Percentiles rank a stretch among this genome's conserved stretches.
phyloP scores from a whole-genome alignment of 306 rosid genomes.

The Fragaria vesca region DNA sequence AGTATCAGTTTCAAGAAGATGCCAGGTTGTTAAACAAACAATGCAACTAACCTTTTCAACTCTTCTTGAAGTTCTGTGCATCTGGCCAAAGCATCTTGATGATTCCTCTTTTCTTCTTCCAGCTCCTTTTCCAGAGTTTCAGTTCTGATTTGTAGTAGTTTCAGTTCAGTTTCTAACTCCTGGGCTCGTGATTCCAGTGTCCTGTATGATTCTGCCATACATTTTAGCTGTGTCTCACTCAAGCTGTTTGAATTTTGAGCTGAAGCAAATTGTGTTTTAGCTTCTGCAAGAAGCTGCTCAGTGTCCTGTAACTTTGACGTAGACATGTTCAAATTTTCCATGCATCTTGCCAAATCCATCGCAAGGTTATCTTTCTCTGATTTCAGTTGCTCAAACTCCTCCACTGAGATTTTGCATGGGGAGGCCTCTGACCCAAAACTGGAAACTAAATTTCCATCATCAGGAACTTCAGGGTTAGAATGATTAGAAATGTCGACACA shows the following conservation, averaged over 20 bases:
- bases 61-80: constrained; percentile 77
- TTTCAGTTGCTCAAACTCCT: constrained; percentile 71
- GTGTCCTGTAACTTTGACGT: constrained; percentile 77
- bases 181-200: constrained; percentile 79
- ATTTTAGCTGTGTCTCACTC: constrained; percentile 93
- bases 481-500: constrained; percentile 50
- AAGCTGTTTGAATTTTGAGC: constrained; percentile 77
- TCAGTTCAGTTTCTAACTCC: constrained; percentile 71
- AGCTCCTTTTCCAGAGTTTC: constrained; percentile 72
- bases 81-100: constrained; percentile 58
- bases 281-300: constrained; percentile 83
- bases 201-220: constrained; percentile 96
- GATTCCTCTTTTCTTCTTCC: constrained; percentile 71
- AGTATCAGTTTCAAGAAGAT: not conserved
- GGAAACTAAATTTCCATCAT: constrained; percentile 67
- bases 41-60: constrained; percentile 61
- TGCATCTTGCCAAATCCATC: constrained; percentile 58
- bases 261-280: constrained; percentile 71
- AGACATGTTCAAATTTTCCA: constrained; percentile 67
- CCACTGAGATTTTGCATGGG: constrained; percentile 45
- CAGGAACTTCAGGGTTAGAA: constrained; percentile 84
- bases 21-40: not conserved
- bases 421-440: constrained; percentile 40
- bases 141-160: constrained; percentile 50
- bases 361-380: constrained; percentile 60